phyloP scores from a whole-genome alignment of 345 rosid genomes.

The Camelina neglecta region DNA sequence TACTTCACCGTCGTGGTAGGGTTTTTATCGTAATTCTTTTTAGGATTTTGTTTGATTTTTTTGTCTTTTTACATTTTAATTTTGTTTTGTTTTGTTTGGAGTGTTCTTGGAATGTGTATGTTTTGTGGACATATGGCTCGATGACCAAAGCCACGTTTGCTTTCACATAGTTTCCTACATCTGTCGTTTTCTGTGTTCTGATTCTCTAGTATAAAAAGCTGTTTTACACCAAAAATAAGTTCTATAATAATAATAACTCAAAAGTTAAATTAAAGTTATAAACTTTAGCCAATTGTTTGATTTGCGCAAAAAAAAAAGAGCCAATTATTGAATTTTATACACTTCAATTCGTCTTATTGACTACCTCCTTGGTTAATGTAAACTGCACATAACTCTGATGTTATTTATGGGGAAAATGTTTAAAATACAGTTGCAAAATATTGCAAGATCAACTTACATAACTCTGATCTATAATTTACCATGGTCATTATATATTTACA shows the following conservation, averaged over 20 bases:
- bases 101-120: conserved; percentile 40
- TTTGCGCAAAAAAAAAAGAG: not conserved
- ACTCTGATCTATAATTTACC: too few species aligned
- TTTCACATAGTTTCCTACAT: conserved; percentile 40
- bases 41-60: not conserved
- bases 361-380: too few species aligned
- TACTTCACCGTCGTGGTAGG: conserved; percentile 91
- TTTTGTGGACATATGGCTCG: conserved; percentile 38
- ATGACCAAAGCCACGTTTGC: conserved; percentile 45
- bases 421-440: too few species aligned
- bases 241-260: not conserved
- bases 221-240: conserved; percentile 1
- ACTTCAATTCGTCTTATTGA: too few species aligned
- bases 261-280: conserved; percentile 28
- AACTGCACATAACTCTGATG: too few species aligned
- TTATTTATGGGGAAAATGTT: too few species aligned
- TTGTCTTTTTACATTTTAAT: not conserved
- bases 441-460: too few species aligned
- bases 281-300: conserved; percentile 5
- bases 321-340: too few species aligned
- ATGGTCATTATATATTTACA: too few species aligned
- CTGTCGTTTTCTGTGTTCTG: conserved; percentile 41
- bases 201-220: conserved; percentile 5
- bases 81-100: conserved; percentile 12
- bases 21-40: conserved; percentile 9